Conservation (phyloP, 768 basidiomycete species). For the Pisolithus sp. region DNA sequence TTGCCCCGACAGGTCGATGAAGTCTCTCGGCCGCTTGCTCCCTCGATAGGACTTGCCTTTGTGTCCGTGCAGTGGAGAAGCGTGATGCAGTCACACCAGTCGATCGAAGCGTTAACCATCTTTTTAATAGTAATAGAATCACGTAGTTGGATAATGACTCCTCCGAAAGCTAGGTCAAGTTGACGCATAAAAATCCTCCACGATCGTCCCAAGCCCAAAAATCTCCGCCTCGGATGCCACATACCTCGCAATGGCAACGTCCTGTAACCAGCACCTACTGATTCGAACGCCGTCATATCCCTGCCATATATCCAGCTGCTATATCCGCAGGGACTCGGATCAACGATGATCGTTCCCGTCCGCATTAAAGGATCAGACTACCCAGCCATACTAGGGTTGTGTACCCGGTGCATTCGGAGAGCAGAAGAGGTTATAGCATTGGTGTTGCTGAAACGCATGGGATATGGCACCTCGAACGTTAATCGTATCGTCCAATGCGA, state of each 20-base stretch:
- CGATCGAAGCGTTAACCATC: too few species aligned
- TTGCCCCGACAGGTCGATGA: too few species aligned
- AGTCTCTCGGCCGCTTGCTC: too few species aligned
- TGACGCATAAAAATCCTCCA: not conserved
- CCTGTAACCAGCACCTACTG: slow-evolving; percentile 74
- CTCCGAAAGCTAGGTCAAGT: too few species aligned
- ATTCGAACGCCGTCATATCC: slow-evolving; percentile 85
- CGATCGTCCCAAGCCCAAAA: slow-evolving; percentile 21
- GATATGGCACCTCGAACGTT: slow-evolving; percentile 10
- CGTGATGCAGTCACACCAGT: too few species aligned
- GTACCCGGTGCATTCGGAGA: slow-evolving; percentile 52
- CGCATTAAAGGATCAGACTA: slow-evolving; percentile 60
- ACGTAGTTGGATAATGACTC: too few species aligned
- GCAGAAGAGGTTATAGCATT: slow-evolving; percentile 63
- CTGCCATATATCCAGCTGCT: slow-evolving; percentile 39
- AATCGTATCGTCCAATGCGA: slow-evolving; percentile 6
- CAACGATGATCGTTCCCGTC: slow-evolving; percentile 61
- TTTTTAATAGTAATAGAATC: too few species aligned
- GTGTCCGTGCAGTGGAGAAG: too few species aligned
- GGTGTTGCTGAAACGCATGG: slow-evolving; percentile 51
- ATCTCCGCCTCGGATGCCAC: slow-evolving; percentile 57
- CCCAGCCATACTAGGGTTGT: slow-evolving; percentile 78
- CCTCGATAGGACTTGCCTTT: too few species aligned
- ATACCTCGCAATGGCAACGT: too few species aligned
- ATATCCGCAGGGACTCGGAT: slow-evolving; percentile 56